Base-by-base conservation (phyloP, 208 protist species). In the Angomonas deanei region DNA sequence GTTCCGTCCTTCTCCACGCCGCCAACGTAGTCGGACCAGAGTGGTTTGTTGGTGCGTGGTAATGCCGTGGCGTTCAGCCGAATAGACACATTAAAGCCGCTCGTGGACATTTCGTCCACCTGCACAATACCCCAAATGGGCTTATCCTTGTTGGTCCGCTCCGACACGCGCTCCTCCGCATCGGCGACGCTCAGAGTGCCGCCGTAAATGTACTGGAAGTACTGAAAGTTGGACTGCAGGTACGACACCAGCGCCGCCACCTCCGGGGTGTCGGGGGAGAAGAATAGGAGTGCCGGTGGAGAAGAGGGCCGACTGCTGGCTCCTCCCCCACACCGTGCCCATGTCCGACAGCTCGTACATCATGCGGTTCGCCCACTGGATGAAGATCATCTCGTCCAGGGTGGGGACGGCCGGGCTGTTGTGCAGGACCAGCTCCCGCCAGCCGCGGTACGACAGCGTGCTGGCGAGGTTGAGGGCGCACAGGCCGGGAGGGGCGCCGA, bases 41-140 rank as follows among this genome's bases (percentile, higher is more conserved):
- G n/a, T 2, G 27, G 6, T 0, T 31, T 2, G 17, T 24, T n/a
- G 6, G 70, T 72, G 13, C 4, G 15, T 21, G 80, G 80, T 1
- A 87, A 28, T 8, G 75, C 36, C 23, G 61, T 68, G 49, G 50
- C 34, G 68, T 85, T 84, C 10, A 88, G 47, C 19, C 72, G 75
- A 17, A 85, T 73, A 1, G 31, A 33, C 26, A 88, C 70, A 31
- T 85, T 59, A 32, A 85, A 79, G 26, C 6, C 11, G 48, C 55
- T 61, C 36, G n/a, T 19, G 39, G 64, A 34, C 6, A 78, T 32
- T 11, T 56, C 63, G 33, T 74, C 70, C 3, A 88, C 67, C 32
- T 74, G 58, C 21, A 88, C 61, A 54, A 80, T 64, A n/a, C 66
- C 82, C 82, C 77, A 85, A 39, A 57, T 79, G 6, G 72, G 56